Percentiles rank a stretch among this genome's conserved stretches.
These are phyloP conservation scores for Aspergillus tubingensis DNA, from an alignment of 2,329 filamentous ascomycete species.

Conservation along the genomic window DNA sequence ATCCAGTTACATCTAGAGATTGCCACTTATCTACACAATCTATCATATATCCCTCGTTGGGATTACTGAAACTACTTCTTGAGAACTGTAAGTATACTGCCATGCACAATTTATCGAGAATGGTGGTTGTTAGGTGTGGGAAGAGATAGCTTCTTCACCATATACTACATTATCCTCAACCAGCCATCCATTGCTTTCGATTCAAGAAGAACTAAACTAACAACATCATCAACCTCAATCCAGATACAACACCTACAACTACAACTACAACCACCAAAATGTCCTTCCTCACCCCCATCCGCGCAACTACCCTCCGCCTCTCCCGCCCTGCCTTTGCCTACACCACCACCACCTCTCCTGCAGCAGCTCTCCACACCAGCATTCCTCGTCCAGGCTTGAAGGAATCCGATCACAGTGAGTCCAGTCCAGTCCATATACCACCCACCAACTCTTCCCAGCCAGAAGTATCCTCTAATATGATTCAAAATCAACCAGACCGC, in stretches of 20 bases:
- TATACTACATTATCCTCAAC: too few relatives aligned
- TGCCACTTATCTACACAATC: too few relatives aligned
- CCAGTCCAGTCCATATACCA: background rate
- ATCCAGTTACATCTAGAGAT: too few relatives aligned
- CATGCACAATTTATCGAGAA: too few relatives aligned
- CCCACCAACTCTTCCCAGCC: background rate
- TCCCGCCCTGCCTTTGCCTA: slow-evolving; percentile 6
- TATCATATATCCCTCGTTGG: too few relatives aligned
- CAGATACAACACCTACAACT: background rate
- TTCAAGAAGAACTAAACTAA: too few relatives aligned
- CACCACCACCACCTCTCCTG: slow-evolving; percentile 6
- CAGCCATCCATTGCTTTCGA: too few relatives aligned
- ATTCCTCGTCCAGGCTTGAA: slow-evolving; percentile 31
- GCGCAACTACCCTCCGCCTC: slow-evolving; percentile 21
- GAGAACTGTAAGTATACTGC: too few relatives aligned
- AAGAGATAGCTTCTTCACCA: too few relatives aligned
- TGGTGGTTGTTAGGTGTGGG: too few relatives aligned
- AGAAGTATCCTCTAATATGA: background rate
- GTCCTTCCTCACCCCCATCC: slow-evolving; percentile 37
- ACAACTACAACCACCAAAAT: slow-evolving; percentile 23
- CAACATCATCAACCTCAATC: background rate
- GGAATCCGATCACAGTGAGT: slow-evolving; percentile 39
- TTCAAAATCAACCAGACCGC: slow-evolving; percentile 33
- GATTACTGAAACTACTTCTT: too few relatives aligned
- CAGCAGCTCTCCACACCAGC: slow-evolving; percentile 31